Evolutionary conservation across 2,329 filamentous ascomycete species (phyloP), one percentile per base, ranked within the genome.

Genomic region (Pseudophaeomoniella oleicola): DNA sequence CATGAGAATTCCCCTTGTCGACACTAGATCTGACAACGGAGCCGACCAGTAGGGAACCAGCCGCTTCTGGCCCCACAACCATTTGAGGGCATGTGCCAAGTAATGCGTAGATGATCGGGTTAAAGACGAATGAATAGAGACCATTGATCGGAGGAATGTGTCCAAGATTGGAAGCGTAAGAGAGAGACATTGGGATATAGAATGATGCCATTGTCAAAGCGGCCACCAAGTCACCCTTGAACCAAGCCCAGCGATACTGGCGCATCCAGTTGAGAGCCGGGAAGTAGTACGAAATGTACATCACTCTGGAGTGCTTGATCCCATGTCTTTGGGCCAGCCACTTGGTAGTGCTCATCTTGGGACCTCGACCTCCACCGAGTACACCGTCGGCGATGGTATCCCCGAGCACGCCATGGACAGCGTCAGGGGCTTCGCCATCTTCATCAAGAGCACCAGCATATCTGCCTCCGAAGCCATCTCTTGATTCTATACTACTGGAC

Each of bases 151-250:
- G 81, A 5, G 88, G 86, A 2, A 94, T 76, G 54, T 96, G 90
- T 4, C 81, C 86, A 30, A 98, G 75, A 52, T 96, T 96, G 30
- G 84, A 77, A 38, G 90, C 86, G 44, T 92, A 80, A 0, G 90
- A 96, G 11, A 98, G 71, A 0, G 86, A 81, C 87, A 98, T 94
- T 36, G 90, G 90, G 27, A 98, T 81, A 57, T 98, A 98, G 63
- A 98, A 90, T 16, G 87, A 94, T n/a, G 88, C 84, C 64, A 98
- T 80, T n/a, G 90, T 96, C 43, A 96, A 57, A 34, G 88, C 87
- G 5, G 88, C 81, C 11, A 93, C 67, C 13, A 96, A 62, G 57
- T 98, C 90, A 34, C 90, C 90, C 47, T 79, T 75, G 34, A 96
- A 58, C 58, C 83, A 94, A 3, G 75, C 72, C 70, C 75, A 78